Percentiles rank a stretch among this genome's conserved stretches.
Evolutionary conservation across 176 grass and related monocot species (phyloP).

Genomic region (Rhynchospora tenuis): DNA sequence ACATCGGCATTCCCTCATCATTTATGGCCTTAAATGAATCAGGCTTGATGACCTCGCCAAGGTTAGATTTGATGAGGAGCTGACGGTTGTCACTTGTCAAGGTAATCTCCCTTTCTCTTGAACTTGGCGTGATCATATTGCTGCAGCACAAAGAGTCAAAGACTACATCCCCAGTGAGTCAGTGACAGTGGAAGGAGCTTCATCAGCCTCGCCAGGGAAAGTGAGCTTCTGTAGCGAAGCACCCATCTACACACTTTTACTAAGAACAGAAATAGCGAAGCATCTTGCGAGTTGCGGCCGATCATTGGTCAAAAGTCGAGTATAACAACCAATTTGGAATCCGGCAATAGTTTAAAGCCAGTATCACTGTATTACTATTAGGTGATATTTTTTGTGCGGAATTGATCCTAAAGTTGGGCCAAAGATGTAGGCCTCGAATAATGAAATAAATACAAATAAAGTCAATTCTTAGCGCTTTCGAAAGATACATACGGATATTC

Average conservation of each 20-base stretch:
- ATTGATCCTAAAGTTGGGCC: background rate
- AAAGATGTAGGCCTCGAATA: background rate
- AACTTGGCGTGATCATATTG: constrained; percentile 87
- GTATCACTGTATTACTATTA: no score
- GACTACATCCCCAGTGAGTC: constrained; percentile 88
- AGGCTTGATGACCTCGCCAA: constrained; percentile 87
- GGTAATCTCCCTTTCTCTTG: constrained; percentile 92
- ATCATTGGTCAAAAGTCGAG: no score
- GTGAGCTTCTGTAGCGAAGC: constrained; percentile 99
- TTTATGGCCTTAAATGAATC: constrained; percentile 96
- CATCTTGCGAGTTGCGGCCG: no score
- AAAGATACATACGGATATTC: background rate
- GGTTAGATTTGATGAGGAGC: constrained; percentile 76
- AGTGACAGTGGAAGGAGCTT: constrained; percentile 58
- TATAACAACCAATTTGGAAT: no score
- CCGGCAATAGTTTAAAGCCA: no score
- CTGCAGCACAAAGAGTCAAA: constrained; percentile 82
- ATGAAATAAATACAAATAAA: background rate
- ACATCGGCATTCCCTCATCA: constrained; percentile 88
- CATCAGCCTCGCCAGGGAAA: constrained; percentile 97
- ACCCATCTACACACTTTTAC: no score
- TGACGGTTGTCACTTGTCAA: constrained; percentile 88
- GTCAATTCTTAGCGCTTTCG: background rate
- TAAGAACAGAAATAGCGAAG: no score
- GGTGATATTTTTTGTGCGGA: background rate